Base-by-base conservation (phyloP, 169 alveolate genomes). In the Plasmodium coatneyi region DNA sequence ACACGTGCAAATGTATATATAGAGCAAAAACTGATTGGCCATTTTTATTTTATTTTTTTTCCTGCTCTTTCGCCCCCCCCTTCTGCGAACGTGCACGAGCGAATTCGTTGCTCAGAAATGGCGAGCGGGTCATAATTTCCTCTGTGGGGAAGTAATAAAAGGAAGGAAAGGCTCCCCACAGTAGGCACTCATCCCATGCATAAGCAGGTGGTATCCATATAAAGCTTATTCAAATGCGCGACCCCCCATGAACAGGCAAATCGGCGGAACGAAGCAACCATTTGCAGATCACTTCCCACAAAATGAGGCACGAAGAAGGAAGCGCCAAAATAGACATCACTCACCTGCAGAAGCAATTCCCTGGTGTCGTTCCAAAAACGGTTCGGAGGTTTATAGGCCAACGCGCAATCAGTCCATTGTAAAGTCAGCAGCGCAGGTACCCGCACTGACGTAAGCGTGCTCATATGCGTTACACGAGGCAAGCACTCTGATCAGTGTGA, bases 101-200 rank as follows among this genome's bases (percentile, higher is more conserved):
- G 60, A 78, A 78, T 22, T 34, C 22, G 52, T 36, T n/a, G 28
- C 30, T 46, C 19, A 78, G 28, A 78, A 78, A 30, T 30, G 9
- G 52, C 52, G n/a, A 30, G 39, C 41, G 41, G 83, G 41, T 78
- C 19, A 78, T 78, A 78, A 78, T 78, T 78, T 36, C 28, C 60
- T 14, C 16, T 16, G 5, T n/a, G 22, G 22, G 22, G 49, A 78
- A 78, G 14, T 30, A 30, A 76, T 39, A 34, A 78, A 78, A 5
- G 28, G 22, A 36, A 76, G 5, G 36, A 70, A 5, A 70, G 28
- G 28, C 16, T 78, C 49, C n/a, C 56, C n/a, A 46, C n/a, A 2
- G n/a, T 9, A 0, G 56, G 56, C n/a, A 46, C 49, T 41, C 56
- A 46, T 46, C 56, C 56, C 56, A 9, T 46, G 56, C 56, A 9